Conservation (phyloP, 306 rosid species). For the Prinsepia uniflora region DNA sequence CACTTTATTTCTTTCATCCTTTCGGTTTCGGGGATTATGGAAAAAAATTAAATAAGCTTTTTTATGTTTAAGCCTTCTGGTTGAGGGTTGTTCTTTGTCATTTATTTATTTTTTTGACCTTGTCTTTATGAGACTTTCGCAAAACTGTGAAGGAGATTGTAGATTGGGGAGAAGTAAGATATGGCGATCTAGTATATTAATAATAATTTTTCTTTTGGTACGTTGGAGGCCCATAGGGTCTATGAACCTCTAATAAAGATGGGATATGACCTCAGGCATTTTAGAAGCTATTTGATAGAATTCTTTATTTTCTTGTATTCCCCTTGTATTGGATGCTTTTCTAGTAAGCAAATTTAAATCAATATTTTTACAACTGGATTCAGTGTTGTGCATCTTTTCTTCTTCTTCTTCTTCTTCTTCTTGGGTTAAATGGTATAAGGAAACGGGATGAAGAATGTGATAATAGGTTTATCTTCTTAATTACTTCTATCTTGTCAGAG, state of each 20-base stretch:
- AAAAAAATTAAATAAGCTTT: no score
- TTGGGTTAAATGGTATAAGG: neutral
- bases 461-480: no score
- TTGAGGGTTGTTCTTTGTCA: neutral
- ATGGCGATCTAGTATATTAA: neutral
- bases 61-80: neutral
- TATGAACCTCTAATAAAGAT: neutral
- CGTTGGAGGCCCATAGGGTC: neutral
- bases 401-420: neutral
- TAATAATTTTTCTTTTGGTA: neutral
- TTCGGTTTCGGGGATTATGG: no score
- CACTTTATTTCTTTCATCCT: no score
- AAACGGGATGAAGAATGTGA: neutral
- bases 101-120: neutral
- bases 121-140: neutral
- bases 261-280: neutral
- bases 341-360: neutral
- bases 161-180: neutral
- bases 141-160: neutral
- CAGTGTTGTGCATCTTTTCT: neutral
- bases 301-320: neutral
- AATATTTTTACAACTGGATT: neutral
- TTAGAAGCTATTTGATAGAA: neutral
- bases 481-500: neutral
- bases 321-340: neutral